phyloP scores from a whole-genome alignment of 345 rosid genomes.

The Boechera stricta region DNA sequence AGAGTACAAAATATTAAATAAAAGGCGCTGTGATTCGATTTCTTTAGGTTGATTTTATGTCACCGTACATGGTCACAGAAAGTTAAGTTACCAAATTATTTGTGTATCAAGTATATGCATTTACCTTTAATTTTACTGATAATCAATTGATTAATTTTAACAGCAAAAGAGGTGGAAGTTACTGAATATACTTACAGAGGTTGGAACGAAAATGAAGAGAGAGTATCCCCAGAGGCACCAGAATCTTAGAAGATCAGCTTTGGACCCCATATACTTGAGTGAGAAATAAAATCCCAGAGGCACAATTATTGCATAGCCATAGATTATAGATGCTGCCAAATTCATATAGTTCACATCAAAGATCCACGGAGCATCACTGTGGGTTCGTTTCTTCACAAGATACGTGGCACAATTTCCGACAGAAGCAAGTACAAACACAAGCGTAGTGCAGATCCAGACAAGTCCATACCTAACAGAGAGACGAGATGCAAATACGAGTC shows the following conservation, averaged over 20 bases:
- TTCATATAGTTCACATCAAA: constrained; percentile 85
- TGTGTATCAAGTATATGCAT: not conserved
- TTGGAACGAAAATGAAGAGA: constrained; percentile 69
- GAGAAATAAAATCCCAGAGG: constrained; percentile 88
- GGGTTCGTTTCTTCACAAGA: constrained; percentile 66
- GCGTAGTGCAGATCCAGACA: constrained; percentile 89
- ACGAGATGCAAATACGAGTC: constrained; percentile 19
- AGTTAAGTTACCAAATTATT: not conserved
- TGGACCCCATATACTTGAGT: constrained; percentile 80
- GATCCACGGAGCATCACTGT: constrained; percentile 66
- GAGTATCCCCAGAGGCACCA: constrained; percentile 99
- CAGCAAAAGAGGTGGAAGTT: constrained; percentile 12
- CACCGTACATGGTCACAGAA: not conserved
- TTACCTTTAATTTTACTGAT: constrained; percentile 3
- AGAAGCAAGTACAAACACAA: constrained; percentile 79
- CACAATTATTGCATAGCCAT: constrained; percentile 76
- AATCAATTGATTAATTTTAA: not conserved
- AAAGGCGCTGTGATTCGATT: not conserved
- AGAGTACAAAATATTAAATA: not conserved
- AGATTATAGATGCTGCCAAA: constrained; percentile 66
- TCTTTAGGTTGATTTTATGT: not conserved
- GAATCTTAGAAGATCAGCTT: constrained; percentile 75
- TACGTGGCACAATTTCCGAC: constrained; percentile 89
- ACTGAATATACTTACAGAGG: constrained; percentile 64
- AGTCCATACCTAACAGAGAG: constrained; percentile 77